Base-by-base conservation (phyloP, 2,329 filamentous ascomycete genomes). In the Sclerotinia minor region DNA sequence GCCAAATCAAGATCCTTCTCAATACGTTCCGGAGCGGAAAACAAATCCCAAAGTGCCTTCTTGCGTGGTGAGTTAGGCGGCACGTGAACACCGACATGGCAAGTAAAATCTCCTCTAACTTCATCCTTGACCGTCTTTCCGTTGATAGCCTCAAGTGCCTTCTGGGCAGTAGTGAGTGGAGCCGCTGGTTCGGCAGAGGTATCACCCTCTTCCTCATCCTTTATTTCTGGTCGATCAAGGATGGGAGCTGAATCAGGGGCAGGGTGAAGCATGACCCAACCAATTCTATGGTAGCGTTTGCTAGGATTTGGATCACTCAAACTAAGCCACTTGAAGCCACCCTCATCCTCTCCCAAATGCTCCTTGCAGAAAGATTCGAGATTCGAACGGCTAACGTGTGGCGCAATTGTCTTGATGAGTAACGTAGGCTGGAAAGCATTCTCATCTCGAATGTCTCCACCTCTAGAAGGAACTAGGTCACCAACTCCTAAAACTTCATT, bases 61-160 rank as follows among this genome's bases (percentile, higher is more conserved):
- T 97, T 97, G 67, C 94, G 85, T 2, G 93, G 92, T 67, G 92
- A 89, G 49, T 85, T 85, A 2, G 94, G 93, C 5, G 95, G 94
- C 70, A 93, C 93, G 79, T 99, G 95, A 29, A 99, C 91, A 69
- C 95, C 95, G 61, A 98, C 95, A 76, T 99, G 95, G 77, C 95
- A 97, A 41, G 94, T 94, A 78, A 99, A 99, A 77, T 99, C 95
- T 52, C 95, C 95, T 64, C 94, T 90, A 59, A 91, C 89, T 72
- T 96, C 90, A 76, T 99, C 95, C 75, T 96, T 92, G 70, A 99
- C 96, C 0, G 93, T 97, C 82, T 99, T 98, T 73, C 94, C 92
- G 75, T 99, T 98, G 74, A 99, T 90, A n/a, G 93, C 92, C 70
- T 95, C 92, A 0, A 97, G 84, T 1, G 94, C 94, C 76, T 91